Conservation (phyloP, 2,329 filamentous ascomycete species). For the Chaetomiaceae sp. region DNA sequence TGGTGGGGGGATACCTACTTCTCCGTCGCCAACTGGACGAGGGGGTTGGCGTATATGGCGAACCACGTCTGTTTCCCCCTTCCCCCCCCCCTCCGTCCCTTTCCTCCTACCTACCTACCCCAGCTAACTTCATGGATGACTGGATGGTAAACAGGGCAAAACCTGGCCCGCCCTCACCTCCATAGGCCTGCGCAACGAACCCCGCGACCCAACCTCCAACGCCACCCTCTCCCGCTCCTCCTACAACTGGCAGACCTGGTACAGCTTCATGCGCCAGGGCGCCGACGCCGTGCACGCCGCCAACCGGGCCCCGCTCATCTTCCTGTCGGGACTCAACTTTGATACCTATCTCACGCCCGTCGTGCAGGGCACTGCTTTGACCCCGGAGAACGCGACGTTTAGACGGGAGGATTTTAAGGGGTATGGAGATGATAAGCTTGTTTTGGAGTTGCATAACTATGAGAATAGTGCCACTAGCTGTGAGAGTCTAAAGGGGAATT, state of each 20-base stretch:
- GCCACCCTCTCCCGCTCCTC: slow-evolving; percentile 30
- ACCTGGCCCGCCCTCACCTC: slow-evolving; percentile 45
- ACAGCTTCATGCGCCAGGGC: slow-evolving; percentile 45
- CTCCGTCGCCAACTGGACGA: slow-evolving; percentile 53
- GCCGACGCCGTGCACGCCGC: slow-evolving; percentile 46
- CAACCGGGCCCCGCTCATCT: slow-evolving; percentile 51
- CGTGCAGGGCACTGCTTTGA: slow-evolving; percentile 43
- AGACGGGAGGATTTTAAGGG: slow-evolving; percentile 42
- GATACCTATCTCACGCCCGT: slow-evolving; percentile 52
- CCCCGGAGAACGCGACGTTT: slow-evolving; percentile 44
- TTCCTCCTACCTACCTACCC: not conserved
- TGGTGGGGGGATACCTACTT: slow-evolving; percentile 62
- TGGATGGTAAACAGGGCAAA: no score
- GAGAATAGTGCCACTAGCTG: slow-evolving; percentile 48
- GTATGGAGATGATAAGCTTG: slow-evolving; percentile 51
- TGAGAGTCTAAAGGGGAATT: slow-evolving; percentile 39
- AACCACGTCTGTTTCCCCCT: slow-evolving; percentile 43
- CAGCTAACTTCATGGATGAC: not conserved
- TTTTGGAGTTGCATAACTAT: slow-evolving; percentile 60
- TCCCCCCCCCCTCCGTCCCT: no score
- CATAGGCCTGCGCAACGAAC: slow-evolving; percentile 53
- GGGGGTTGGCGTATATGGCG: slow-evolving; percentile 58
- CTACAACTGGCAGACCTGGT: slow-evolving; percentile 57
- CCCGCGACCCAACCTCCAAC: slow-evolving; percentile 41
- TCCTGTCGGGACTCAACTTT: slow-evolving; percentile 55